Base-by-base conservation (phyloP, 768 basidiomycete species). In the Sutorius australiensis region DNA sequence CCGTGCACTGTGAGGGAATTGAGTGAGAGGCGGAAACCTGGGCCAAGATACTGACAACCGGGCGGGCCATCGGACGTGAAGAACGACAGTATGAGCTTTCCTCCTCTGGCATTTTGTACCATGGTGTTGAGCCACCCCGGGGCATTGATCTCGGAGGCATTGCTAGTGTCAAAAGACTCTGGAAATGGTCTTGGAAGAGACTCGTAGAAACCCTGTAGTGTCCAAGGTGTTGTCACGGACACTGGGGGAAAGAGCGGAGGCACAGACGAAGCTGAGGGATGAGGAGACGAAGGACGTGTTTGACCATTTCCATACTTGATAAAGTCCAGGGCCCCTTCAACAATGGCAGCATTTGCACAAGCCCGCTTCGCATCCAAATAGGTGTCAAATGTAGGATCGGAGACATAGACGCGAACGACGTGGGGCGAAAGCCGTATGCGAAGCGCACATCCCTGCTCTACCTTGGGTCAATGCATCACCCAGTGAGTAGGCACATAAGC, bases 151-250 rank as follows among this genome's bases (percentile, higher is more conserved):
- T 83, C 79, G 1, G 67, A 54, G 7, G 77, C 78, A 3, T 73
- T 64, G 56, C 74, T 75, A 7, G 12, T 71, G 1, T 73, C 75
- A 10, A 84, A 72, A 11, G 71, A 60, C 53, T 84, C 82, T 0
- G 83, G 80, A 47, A 87, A 78, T 1, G 85, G 87, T 41, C 76
- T 75, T 1, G 86, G 85, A 41, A 89, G 77, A 13, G 79, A 65
- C n/a, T 84, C 84, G 59, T 78, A 85, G 65, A 83, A 88, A 1
- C 67, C 67, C 54, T 84, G 82, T 1, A 89, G 67, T 0, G 77
- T 73, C 38, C 75, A 66, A 3, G 70, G 67, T 16, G 56, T 51
- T 19, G 51, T 61, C 34, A 10, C 36, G 10, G 36, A 9, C 16
- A 17, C 9, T 37, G 53, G 48, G 24, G 48, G 48, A 3, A 50